These are phyloP conservation scores for Podosphaera fusca DNA, from an alignment of 2,329 filamentous ascomycete species.

Conservation along the genomic window DNA sequence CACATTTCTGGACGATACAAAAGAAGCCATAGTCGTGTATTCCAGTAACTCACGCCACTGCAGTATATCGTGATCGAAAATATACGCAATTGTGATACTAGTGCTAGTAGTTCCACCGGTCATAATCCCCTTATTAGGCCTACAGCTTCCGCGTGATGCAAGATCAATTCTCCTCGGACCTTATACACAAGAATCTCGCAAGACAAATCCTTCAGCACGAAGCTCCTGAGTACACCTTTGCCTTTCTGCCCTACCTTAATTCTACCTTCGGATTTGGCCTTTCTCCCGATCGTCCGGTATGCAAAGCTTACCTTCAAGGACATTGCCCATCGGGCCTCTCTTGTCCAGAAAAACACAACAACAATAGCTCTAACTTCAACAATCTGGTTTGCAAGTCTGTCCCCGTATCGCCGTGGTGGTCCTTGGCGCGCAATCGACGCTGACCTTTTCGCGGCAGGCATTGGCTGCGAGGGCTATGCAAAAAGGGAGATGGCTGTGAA, in stretches of 20 bases:
- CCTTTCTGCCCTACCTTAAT: constrained; percentile 68
- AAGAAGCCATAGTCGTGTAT: no score
- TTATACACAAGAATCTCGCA: constrained; percentile 12
- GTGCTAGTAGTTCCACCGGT: no score
- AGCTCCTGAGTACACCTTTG: constrained; percentile 42
- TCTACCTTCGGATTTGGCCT: constrained; percentile 68
- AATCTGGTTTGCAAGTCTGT: constrained; percentile 66
- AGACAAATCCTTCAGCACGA: constrained; percentile 31
- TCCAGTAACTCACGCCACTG: no score
- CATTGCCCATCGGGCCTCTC: constrained; percentile 67
- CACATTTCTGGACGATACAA: no score
- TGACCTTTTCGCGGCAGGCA: constrained; percentile 22
- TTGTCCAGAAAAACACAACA: constrained; percentile 52
- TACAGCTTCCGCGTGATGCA: constrained; percentile 1
- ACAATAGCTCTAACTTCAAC: constrained; percentile 15
- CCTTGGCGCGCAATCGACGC: no score
- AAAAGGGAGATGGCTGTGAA: constrained; percentile 91
- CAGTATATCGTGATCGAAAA: no score
- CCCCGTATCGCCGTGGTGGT: no score
- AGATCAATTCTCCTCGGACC: constrained; percentile 9
- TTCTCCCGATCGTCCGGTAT: constrained; percentile 54
- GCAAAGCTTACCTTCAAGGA: constrained; percentile 65
- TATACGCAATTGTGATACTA: no score
- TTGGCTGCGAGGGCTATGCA: constrained; percentile 91
- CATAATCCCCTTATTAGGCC: background rate